Percentiles rank a stretch among this genome's conserved stretches.
Evolutionary conservation across 1,284 basidiomycete species (phyloP).

Genomic region (Hypsizygus ulmarius): DNA sequence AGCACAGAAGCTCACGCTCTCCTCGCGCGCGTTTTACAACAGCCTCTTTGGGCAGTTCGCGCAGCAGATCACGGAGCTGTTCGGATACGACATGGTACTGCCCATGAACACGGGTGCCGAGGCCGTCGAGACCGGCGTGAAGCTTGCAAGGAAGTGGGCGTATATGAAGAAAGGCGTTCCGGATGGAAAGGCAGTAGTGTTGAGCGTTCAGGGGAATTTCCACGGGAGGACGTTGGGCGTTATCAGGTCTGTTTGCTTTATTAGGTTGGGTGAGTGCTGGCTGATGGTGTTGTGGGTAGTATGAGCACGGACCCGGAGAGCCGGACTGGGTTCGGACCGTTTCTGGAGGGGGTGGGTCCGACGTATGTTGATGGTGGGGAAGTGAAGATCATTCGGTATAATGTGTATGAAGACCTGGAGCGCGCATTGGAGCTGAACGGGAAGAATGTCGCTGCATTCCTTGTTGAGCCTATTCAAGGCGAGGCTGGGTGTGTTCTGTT

Average conservation of each 20-base stretch:
- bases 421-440: constrained; percentile 82
- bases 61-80: constrained; percentile 79
- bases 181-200: constrained; percentile 84
- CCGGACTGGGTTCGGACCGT: constrained; percentile 88
- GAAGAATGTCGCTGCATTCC: constrained; percentile 85
- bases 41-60: constrained; percentile 89
- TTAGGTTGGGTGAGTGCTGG: constrained; percentile 14
- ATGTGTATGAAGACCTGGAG: constrained; percentile 80
- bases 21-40: constrained; percentile 97
- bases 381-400: constrained; percentile 71
- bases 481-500: constrained; percentile 83
- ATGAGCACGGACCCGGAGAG: constrained; percentile 97
- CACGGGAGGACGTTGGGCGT: constrained; percentile 93
- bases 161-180: constrained; percentile 85
- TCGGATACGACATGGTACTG: constrained; percentile 93
- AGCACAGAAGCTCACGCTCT: constrained; percentile 88
- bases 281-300: constrained; percentile 35
- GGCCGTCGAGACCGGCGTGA: constrained; percentile 89
- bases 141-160: constrained; percentile 91
- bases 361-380: constrained; percentile 54
- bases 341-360: constrained; percentile 84
- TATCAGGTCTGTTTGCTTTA: constrained; percentile 55
- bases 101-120: constrained; percentile 99
- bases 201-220: constrained; percentile 91
- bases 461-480: constrained; percentile 97